Base-by-base conservation (phyloP, 2,329 filamentous ascomycete species). In the Alternaria sp. region DNA sequence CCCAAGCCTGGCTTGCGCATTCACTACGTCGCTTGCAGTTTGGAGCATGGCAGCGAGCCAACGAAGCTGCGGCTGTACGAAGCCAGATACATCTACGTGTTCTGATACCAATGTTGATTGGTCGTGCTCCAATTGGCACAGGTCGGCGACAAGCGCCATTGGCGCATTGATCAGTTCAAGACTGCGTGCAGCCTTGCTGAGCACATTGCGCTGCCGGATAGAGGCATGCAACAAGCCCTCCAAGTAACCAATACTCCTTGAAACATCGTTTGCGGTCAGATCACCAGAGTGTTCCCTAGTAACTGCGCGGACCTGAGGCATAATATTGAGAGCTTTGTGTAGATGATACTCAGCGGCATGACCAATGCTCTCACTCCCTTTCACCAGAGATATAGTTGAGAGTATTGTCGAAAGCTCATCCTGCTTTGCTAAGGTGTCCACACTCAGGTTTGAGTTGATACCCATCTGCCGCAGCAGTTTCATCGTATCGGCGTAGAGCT, bases 391-490 rank as follows among this genome's bases (percentile, higher is more conserved):
- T 5, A 80, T 62, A 3, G 84, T 85, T 2, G 92, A 86, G 28
- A 99, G 84, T 2, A 97, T 84, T 5, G 85, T 80, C 6, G 91
- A 85, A 8, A 92, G 82, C 0, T 92, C 90, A 28, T 86, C 84
- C 78, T 99, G 95, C 54, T 88, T 87, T 40, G 86, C 85, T 18
- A 98, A 83, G 44, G 90, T 84, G 73, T 92, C 88, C 14, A 88
- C 89, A 66, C 91, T 89, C 16, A 97, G 83, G 74, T 97, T 97
- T 54, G 90, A 89, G 70, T 90, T 90, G 70, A 99, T 87, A 4
- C 95, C 95, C 94, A 99, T 98, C 59, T 90, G 87, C 36, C 93
- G 89, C 28, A 97, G 82, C 22, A 89, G 87, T 72, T 92, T 94
- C 65, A 99, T 82, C 0, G 92, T 94, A 69, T 98, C 94, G 1